phyloP scores from a whole-genome alignment of 495 filamentous ascomycete species.

The Oleoguttula mirabilis region DNA sequence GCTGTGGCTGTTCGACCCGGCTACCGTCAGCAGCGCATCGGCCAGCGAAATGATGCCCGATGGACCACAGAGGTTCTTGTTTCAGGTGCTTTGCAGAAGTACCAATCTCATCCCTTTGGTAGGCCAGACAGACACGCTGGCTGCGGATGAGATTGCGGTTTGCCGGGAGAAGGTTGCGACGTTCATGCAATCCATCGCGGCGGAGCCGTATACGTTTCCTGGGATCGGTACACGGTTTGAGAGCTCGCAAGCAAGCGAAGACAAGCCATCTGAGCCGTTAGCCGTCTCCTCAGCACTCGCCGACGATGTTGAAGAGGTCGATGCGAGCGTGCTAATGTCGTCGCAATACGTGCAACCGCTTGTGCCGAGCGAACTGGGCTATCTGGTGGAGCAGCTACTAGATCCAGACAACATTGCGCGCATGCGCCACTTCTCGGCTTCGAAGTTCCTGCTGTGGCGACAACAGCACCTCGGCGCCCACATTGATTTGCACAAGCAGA shows the following conservation, averaged over 20 bases:
- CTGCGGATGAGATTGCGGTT: slow-evolving; percentile 42
- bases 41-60: not conserved
- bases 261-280: slow-evolving; percentile 37
- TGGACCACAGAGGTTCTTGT: slow-evolving; percentile 2
- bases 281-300: slow-evolving; percentile 69
- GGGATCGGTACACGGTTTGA: too few relatives aligned
- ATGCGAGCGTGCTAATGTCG: slow-evolving; percentile 89
- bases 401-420: slow-evolving; percentile 69
- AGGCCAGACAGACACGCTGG: slow-evolving; percentile 61
- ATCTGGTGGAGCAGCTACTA: slow-evolving; percentile 63
- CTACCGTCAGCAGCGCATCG: slow-evolving; percentile 29
- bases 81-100: slow-evolving; percentile 44
- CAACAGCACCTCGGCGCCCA: slow-evolving; percentile 7
- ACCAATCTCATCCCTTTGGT: slow-evolving; percentile 84
- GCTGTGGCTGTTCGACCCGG: slow-evolving; percentile 54
- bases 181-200: slow-evolving; percentile 47
- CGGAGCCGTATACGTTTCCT: slow-evolving; percentile 59
- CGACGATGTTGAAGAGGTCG: slow-evolving; percentile 79
- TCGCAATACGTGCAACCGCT: slow-evolving; percentile 85
- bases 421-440: slow-evolving; percentile 74
- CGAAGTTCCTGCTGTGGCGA: slow-evolving; percentile 70
- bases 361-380: slow-evolving; percentile 58
- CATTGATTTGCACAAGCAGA: not conserved
- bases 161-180: slow-evolving; percentile 51
- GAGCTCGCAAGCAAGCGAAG: slow-evolving; percentile 20